Evolutionary conservation across 768 basidiomycete species (phyloP).

Genomic region (Cyathus striatus): DNA sequence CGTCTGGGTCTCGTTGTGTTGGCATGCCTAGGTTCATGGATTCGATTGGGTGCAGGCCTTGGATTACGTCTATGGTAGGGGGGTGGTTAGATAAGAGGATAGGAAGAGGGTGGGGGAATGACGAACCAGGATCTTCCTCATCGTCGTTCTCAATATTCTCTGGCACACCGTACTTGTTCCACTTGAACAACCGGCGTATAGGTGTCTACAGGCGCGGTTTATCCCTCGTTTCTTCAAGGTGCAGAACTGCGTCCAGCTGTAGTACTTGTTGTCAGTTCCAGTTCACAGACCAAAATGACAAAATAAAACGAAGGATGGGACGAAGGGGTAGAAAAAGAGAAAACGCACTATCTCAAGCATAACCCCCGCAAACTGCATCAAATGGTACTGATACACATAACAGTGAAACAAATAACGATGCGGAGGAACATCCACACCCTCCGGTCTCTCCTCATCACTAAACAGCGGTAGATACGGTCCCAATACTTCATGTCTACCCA

Average conservation of each 20-base stretch:
- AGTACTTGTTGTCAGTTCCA: slow-evolving; percentile 10
- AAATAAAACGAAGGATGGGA: not conserved
- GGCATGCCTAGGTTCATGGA: slow-evolving; percentile 52
- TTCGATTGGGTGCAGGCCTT: slow-evolving; percentile 41
- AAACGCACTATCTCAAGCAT: slow-evolving; percentile 36
- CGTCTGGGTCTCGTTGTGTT: slow-evolving; percentile 67
- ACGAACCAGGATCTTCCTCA: slow-evolving; percentile 68
- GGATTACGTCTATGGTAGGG: slow-evolving; percentile 35
- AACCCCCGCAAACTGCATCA: slow-evolving; percentile 32
- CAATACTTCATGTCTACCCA: slow-evolving; percentile 42
- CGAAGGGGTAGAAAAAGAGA: not conserved
- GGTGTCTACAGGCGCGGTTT: slow-evolving; percentile 56
- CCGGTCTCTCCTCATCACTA: slow-evolving; percentile 31
- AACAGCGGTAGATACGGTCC: slow-evolving; percentile 56
- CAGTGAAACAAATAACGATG: slow-evolving; percentile 73
- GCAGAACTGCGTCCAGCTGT: slow-evolving; percentile 56
- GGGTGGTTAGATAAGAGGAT: not conserved
- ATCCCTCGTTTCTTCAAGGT: slow-evolving; percentile 44
- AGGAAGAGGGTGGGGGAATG: not conserved
- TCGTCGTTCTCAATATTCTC: slow-evolving; percentile 42
- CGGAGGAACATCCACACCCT: slow-evolving; percentile 41
- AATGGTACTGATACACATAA: slow-evolving; percentile 65
- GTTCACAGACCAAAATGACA: not conserved
- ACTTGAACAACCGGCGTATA: slow-evolving; percentile 30
- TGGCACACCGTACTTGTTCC: slow-evolving; percentile 40